phyloP scores from a whole-genome alignment of 768 basidiomycete genomes.

The Pluteus cervinus region DNA sequence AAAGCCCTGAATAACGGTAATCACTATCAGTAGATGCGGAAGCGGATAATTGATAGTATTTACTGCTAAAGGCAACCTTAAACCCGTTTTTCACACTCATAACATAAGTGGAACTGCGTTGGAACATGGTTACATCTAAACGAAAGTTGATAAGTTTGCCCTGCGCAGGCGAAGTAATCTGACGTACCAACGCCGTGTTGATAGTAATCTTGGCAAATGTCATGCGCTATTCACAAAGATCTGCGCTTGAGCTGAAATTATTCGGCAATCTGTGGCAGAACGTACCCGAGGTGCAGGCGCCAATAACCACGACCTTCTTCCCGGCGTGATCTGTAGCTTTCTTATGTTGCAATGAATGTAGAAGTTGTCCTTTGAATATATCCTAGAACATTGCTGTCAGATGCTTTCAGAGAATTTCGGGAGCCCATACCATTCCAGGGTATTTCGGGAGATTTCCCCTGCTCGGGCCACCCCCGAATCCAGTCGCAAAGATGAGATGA shows the following conservation, averaged over 20 bases:
- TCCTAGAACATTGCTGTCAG: conserved; percentile 16
- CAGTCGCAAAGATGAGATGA: conserved; percentile 54
- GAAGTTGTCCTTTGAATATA: conserved; percentile 40
- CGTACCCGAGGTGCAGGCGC: conserved; percentile 56
- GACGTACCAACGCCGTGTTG: conserved; percentile 26
- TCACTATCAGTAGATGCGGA: neutral
- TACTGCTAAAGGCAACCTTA: conserved; percentile 20
- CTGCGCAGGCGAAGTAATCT: neutral
- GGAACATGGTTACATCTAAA: conserved; percentile 39
- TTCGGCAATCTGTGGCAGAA: neutral
- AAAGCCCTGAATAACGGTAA: conserved; percentile 18
- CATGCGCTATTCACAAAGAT: conserved; percentile 23
- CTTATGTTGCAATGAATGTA: conserved; percentile 50
- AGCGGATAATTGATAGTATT: neutral
- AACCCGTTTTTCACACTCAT: conserved; percentile 38
- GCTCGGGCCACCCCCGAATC: conserved; percentile 40
- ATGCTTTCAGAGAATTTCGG: neutral
- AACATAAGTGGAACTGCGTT: conserved; percentile 48
- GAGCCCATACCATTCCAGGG: conserved; percentile 30
- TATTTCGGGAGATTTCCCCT: conserved; percentile 40
- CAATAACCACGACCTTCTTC: conserved; percentile 64
- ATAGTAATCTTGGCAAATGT: conserved; percentile 32
- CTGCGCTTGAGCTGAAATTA: neutral
- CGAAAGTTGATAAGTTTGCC: conserved; percentile 2
- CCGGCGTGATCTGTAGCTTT: conserved; percentile 43